Conservation (phyloP, 176 grass and related monocot genomes). For the Oryza meyeriana region DNA sequence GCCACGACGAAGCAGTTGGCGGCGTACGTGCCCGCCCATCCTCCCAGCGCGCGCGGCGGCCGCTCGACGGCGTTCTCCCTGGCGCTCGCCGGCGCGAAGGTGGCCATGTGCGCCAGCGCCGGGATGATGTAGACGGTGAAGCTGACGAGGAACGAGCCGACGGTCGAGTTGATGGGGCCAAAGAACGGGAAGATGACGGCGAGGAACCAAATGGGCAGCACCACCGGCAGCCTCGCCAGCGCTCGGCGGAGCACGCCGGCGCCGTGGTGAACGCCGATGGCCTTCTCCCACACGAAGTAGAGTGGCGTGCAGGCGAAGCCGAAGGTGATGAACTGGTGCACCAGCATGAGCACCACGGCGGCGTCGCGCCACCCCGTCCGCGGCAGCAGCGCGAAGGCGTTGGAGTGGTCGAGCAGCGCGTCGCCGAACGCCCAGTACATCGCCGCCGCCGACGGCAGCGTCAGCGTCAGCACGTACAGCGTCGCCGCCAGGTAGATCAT, state of each 20-base stretch:
- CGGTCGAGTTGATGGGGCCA: slow-evolving; percentile 90
- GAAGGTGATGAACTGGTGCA: slow-evolving; percentile 97
- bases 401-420: slow-evolving; percentile 82
- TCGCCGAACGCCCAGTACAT: slow-evolving; percentile 98
- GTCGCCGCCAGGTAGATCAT: slow-evolving; percentile 80
- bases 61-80: slow-evolving; percentile 98
- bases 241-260: slow-evolving; percentile 48
- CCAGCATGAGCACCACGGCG: slow-evolving; percentile 86
- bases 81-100: slow-evolving; percentile 56
- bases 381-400: slow-evolving; percentile 91
- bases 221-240: slow-evolving; percentile 56
- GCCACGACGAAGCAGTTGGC: slow-evolving; percentile 72
- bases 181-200: slow-evolving; percentile 96
- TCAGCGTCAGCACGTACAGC: slow-evolving; percentile 82
- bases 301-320: slow-evolving; percentile 95
- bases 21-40: slow-evolving; percentile 65
- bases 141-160: slow-evolving; percentile 90
- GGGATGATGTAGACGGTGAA: slow-evolving; percentile 98
- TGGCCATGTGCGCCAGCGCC: slow-evolving; percentile 77
- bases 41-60: slow-evolving; percentile 52
- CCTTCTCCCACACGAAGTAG: slow-evolving; percentile 98
- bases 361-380: slow-evolving; percentile 62
- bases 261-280: slow-evolving; percentile 62
- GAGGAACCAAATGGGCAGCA: slow-evolving; percentile 90
- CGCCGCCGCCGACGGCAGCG: slow-evolving; percentile 81